These are phyloP conservation scores for Fusarium anthophilum DNA, from an alignment of 2,329 filamentous ascomycete genomes.

Conservation along the genomic window DNA sequence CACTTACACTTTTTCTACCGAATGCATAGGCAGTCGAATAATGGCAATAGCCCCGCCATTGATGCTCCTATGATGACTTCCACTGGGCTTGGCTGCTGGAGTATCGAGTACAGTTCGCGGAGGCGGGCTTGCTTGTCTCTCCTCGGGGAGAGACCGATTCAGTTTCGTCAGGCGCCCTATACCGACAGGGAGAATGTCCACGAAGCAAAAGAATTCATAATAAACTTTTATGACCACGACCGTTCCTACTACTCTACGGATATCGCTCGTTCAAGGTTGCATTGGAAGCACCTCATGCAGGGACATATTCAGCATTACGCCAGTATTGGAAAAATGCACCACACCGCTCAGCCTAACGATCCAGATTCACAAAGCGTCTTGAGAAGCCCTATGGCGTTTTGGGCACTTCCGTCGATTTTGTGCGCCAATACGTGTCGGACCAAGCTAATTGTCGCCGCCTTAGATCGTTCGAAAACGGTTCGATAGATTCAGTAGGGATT, in stretches of 20 bases:
- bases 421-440: slow-evolving; percentile 15
- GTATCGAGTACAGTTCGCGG: slow-evolving; percentile 2
- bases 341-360: slow-evolving; percentile 25
- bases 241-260: neutral
- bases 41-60: slow-evolving; percentile 19
- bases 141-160: neutral
- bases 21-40: slow-evolving; percentile 13
- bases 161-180: neutral
- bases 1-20: neutral
- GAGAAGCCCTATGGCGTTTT: slow-evolving; percentile 18
- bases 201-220: slow-evolving; percentile 3
- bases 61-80: slow-evolving; percentile 15
- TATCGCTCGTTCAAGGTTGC: slow-evolving; percentile 16
- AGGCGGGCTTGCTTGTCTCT: neutral
- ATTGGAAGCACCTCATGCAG: slow-evolving; percentile 28
- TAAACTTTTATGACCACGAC: neutral
- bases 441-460: slow-evolving; percentile 10
- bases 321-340: neutral
- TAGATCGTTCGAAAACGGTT: slow-evolving; percentile 30
- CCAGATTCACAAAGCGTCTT: neutral
- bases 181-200: neutral
- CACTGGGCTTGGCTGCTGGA: slow-evolving; percentile 33
- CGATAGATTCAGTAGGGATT: slow-evolving; percentile 23
- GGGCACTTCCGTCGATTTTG: slow-evolving; percentile 20
- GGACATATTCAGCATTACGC: slow-evolving; percentile 25